Evolutionary conservation across 148 eudicot species (phyloP).

Genomic region (Amaranthus hypochondriacus): DNA sequence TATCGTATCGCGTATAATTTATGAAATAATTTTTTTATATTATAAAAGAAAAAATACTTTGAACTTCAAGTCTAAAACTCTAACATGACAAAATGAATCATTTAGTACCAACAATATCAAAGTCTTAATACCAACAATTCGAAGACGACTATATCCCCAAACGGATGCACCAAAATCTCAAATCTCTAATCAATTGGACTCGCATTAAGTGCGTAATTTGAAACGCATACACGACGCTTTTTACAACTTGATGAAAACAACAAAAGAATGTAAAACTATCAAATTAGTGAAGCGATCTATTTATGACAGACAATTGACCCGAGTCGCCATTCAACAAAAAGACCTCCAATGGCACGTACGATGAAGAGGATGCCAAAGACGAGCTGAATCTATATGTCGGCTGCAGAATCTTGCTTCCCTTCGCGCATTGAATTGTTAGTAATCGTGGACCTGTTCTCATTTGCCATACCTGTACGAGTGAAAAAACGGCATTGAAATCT

Average conservation of each 20-base stretch:
- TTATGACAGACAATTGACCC: constrained; percentile 76
- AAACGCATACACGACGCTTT: neutral
- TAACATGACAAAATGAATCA: no score
- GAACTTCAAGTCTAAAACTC: no score
- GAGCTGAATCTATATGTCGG: constrained; percentile 85
- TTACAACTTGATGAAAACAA: neutral
- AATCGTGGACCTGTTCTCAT: constrained; percentile 92
- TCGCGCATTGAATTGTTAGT: constrained; percentile 59
- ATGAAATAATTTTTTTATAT: no score
- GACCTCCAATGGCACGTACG: constrained; percentile 73
- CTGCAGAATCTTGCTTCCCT: constrained; percentile 88
- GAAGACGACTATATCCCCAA: neutral
- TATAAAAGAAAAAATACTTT: no score
- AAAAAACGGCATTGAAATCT: neutral
- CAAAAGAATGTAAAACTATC: constrained; percentile 9
- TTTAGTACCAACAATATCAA: no score
- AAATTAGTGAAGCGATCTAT: constrained; percentile 35
- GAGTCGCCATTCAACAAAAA: constrained; percentile 89
- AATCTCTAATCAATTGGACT: neutral
- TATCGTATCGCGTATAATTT: no score
- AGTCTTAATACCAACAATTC: no score
- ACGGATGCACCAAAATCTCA: neutral
- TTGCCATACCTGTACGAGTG: constrained; percentile 73
- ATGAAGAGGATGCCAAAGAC: constrained; percentile 39
- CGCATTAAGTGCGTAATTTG: neutral